Evolutionary conservation across 768 basidiomycete genomes (phyloP), one percentile per base, ranked within the genome.

Genomic region (Krasilnikovozyma curviuscula): DNA sequence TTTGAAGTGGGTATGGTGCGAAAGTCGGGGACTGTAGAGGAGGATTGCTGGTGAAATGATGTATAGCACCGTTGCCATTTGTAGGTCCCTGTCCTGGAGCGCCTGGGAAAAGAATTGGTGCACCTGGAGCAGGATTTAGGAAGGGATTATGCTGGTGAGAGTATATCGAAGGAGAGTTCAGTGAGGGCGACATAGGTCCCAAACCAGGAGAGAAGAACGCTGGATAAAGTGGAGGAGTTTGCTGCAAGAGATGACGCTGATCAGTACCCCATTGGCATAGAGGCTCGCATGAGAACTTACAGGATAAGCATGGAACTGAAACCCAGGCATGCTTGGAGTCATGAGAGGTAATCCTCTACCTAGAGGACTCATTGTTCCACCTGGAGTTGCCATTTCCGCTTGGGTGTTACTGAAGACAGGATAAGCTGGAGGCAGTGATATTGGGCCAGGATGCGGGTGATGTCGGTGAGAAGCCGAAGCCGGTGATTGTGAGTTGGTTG

Each of bases 261-360:
- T 39, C 14, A 40, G 40, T 12, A 8, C 16, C n/a, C 35, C 31
- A 21, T 23, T 7, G 16, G 7, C 29, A 29, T 9, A 32, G 21
- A n/a, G n/a, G n/a, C n/a, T 33, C 12, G 10, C 25, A 29, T 47
- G 14, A 3, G 16, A 30, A 37, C 48, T 46, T 31, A 52, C 46
- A 2, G 59, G 59, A 35, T 55, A 60, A 16, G 58, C 54, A 33
- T 79, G 69, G 64, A 93, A 89, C 12, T 77, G 78, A 66, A 93
- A 97, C 5, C 84, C 77, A 1, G 91, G 91, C 89, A 97, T 95
- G 52, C 81, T 82, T 0, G 89, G 88, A n/a, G 89, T 93, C 59
- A 93, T 85, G 1, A 83, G 81, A 13, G 83, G 82, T n/a, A 86
- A 67, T 0, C 82, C 81, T 54, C 78, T 13, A 18, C 35, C 35